A percentile compares a stretch with the other conserved stretches of the same genome.
phyloP scores from a whole-genome alignment of 306 rosid genomes.

The Vigna radiata region DNA sequence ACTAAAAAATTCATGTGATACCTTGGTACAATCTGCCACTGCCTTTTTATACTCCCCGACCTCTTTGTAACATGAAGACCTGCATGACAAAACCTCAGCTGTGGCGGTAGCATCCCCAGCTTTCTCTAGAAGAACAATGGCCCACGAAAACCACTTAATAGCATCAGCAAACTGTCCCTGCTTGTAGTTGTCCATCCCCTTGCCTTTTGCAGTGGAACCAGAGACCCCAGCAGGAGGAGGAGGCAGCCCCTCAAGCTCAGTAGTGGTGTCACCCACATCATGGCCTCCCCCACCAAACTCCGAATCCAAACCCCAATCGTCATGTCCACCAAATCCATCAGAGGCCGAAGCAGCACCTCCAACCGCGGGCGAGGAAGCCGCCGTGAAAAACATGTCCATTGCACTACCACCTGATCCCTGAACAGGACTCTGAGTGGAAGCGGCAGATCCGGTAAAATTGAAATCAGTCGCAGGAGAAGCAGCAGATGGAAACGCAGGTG shows the following conservation, averaged over 20 bases:
- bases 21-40: conserved; percentile 97
- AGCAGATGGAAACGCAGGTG: conserved; percentile 50
- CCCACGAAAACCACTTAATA: conserved; percentile 99
- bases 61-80: conserved; percentile 99
- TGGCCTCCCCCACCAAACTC: conserved; percentile 73
- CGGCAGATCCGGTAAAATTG: conserved; percentile 55
- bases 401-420: conserved; percentile 58
- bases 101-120: conserved; percentile 61
- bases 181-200: conserved; percentile 93
- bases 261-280: conserved; percentile 74
- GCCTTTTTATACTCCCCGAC: conserved; percentile 99
- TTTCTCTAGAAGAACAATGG: conserved; percentile 80
- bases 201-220: conserved; percentile 74
- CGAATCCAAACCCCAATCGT: conserved; percentile 84
- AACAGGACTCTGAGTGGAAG: conserved; percentile 49
- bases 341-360: conserved; percentile 45
- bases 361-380: conserved; percentile 52
- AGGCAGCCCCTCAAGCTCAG: conserved; percentile 97
- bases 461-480: conserved; percentile 41
- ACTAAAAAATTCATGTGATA: conserved; percentile 24
- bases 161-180: conserved; percentile 98
- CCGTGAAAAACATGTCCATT: conserved; percentile 68
- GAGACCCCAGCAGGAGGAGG: conserved; percentile 95
- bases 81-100: conserved; percentile 77
- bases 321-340: conserved; percentile 55